A percentile compares a stretch with the other conserved stretches of the same genome.
Evolutionary conservation across 2,329 filamentous ascomycete genomes (phyloP).

Genomic region (Arthrocladium fulminans): DNA sequence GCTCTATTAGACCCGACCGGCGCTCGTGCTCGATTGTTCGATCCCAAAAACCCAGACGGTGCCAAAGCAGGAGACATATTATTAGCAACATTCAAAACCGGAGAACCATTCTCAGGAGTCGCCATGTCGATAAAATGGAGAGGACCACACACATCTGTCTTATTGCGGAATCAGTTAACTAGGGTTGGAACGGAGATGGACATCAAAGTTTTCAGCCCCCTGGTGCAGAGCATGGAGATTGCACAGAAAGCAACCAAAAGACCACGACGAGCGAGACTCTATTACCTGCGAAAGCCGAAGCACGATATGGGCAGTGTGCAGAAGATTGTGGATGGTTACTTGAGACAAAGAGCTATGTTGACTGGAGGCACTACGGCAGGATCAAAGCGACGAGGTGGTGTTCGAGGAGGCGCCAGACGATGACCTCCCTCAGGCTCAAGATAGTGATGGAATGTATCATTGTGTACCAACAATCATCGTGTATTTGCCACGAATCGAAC

Average conservation of each 20-base stretch:
- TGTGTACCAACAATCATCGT: background rate
- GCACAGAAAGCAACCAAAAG: slow-evolving; percentile 79
- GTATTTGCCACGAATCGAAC: no score
- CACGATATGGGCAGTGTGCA: slow-evolving; percentile 85
- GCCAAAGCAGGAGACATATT: slow-evolving; percentile 83
- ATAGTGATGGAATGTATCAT: background rate
- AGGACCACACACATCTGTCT: slow-evolving; percentile 80
- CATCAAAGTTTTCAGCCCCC: slow-evolving; percentile 89
- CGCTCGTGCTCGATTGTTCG: slow-evolving; percentile 72
- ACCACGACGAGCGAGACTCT: slow-evolving; percentile 76
- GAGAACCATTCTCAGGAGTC: slow-evolving; percentile 84
- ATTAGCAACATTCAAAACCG: slow-evolving; percentile 73
- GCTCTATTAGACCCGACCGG: slow-evolving; percentile 72
- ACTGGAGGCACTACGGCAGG: slow-evolving; percentile 25
- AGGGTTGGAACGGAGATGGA: slow-evolving; percentile 91
- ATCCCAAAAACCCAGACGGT: slow-evolving; percentile 62
- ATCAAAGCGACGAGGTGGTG: slow-evolving; percentile 19
- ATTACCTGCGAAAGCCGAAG: slow-evolving; percentile 76
- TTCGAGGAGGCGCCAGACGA: background rate
- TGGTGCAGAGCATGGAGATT: slow-evolving; percentile 84
- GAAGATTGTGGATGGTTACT: slow-evolving; percentile 62
- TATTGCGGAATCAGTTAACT: slow-evolving; percentile 78
- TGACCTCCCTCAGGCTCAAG: background rate
- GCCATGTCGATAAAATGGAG: slow-evolving; percentile 77
- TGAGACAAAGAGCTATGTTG: slow-evolving; percentile 44